phyloP scores from a whole-genome alignment of 179 eudicot species.

The Amaranthus tricolor region DNA sequence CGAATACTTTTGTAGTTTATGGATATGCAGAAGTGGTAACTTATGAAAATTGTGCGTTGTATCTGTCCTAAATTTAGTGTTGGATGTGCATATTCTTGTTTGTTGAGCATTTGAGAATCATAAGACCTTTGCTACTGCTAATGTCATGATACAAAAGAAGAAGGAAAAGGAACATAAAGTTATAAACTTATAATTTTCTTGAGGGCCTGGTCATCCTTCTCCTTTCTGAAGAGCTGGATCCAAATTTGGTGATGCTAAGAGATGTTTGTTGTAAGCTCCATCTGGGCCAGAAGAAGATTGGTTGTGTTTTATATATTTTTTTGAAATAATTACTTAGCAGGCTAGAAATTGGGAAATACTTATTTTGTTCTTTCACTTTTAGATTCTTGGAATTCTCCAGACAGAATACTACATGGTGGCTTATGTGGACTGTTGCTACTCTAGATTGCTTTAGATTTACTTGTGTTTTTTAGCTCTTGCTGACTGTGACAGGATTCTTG shows the following conservation, averaged over 20 bases:
- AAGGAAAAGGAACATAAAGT: no score
- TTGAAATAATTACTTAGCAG: not conserved
- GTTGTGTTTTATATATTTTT: not conserved
- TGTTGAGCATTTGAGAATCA: not conserved
- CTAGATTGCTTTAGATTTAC: not conserved
- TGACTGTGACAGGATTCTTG: not conserved
- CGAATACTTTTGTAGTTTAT: not conserved
- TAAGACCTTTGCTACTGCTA: not conserved
- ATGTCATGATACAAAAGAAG: no score
- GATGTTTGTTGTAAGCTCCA: not conserved
- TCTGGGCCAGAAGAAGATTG: no score
- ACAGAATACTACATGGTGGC: not conserved
- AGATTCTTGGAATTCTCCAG: not conserved
- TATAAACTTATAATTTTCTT: no score
- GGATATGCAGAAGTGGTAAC: not conserved
- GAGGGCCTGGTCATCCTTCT: not conserved
- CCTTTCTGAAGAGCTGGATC: not conserved
- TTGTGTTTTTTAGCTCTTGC: not conserved
- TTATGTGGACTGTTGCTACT: not conserved
- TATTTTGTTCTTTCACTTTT: not conserved
- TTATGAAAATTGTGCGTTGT: not conserved
- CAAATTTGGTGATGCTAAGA: not conserved
- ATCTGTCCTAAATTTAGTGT: not conserved
- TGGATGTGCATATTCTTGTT: not conserved
- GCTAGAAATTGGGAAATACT: not conserved